phyloP scores from a whole-genome alignment of 495 filamentous ascomycete species.

The Elaphomyces granulatus region DNA sequence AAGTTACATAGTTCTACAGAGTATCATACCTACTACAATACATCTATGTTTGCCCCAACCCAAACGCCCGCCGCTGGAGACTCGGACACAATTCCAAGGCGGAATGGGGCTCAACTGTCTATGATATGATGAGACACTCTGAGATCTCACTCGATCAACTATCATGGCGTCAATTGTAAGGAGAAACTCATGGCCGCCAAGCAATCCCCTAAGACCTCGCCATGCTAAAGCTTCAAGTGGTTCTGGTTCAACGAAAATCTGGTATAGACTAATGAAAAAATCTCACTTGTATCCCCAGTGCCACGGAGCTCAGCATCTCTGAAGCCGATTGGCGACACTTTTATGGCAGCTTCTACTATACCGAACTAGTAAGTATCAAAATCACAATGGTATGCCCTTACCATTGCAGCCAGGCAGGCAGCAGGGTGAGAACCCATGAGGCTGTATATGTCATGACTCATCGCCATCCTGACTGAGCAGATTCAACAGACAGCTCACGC shows the following conservation, averaged over 20 bases:
- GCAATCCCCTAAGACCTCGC: slow-evolving; percentile 24
- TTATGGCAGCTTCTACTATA: background rate
- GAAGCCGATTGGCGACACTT: slow-evolving; percentile 2
- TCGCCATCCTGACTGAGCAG: slow-evolving; percentile 9
- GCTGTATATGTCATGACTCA: slow-evolving; percentile 20
- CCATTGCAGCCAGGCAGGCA: slow-evolving; percentile 8
- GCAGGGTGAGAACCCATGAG: slow-evolving; percentile 23
- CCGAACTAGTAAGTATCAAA: slow-evolving; percentile 2
- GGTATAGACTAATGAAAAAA: slow-evolving; percentile 19
- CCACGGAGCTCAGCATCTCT: slow-evolving; percentile 18
- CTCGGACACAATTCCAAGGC: too few relatives aligned
- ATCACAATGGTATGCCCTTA: slow-evolving; percentile 11
- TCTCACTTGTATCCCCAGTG: slow-evolving; percentile 9
- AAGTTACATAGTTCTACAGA: too few relatives aligned
- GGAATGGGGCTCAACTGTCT: too few relatives aligned
- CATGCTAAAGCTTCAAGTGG: slow-evolving; percentile 16
- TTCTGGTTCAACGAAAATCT: slow-evolving; percentile 26
- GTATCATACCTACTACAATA: too few relatives aligned
- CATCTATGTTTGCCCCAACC: too few relatives aligned
- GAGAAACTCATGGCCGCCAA: slow-evolving; percentile 24
- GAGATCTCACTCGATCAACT: slow-evolving; percentile 7
- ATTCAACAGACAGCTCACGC: slow-evolving; percentile 18
- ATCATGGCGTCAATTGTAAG: slow-evolving; percentile 12
- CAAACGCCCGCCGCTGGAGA: too few relatives aligned
- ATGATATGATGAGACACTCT: too few relatives aligned